These are phyloP conservation scores for Crataegus laevigata DNA, from an alignment of 306 rosid species.

Conservation along the genomic window DNA sequence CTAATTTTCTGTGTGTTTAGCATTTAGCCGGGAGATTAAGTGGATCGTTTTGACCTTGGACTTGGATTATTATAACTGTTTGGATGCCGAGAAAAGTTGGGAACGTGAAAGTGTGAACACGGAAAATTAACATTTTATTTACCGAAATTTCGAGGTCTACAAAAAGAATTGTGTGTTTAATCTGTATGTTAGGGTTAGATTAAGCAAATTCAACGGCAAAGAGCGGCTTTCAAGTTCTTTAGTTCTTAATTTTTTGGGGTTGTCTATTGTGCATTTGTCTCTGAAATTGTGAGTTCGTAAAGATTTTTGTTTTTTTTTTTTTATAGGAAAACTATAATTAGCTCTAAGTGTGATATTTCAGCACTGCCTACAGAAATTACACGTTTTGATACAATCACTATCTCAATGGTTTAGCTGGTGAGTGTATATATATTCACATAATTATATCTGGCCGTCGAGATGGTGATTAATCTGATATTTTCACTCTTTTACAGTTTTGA, in stretches of 20 bases:
- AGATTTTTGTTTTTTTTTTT: background rate
- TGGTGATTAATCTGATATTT: background rate
- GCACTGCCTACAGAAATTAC: no score
- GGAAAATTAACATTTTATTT: no score
- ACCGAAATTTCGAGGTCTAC: no score
- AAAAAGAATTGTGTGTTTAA: background rate
- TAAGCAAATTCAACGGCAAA: background rate
- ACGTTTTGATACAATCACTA: no score
- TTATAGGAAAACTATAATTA: no score
- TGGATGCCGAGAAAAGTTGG: background rate
- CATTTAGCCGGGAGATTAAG: background rate
- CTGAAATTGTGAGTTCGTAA: background rate
- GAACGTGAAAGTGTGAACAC: background rate
- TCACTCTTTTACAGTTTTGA: background rate
- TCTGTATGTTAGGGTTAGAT: background rate
- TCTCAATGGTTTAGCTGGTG: no score
- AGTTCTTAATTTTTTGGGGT: background rate
- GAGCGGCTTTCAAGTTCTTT: background rate
- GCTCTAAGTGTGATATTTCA: no score
- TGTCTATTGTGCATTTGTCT: background rate
- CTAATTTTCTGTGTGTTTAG: background rate
- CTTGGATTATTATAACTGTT: background rate
- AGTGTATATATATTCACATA: no score
- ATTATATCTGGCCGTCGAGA: no score
- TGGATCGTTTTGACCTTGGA: background rate